Conservation (phyloP, 257 asterid genomes). For the Paulownia fortunei region DNA sequence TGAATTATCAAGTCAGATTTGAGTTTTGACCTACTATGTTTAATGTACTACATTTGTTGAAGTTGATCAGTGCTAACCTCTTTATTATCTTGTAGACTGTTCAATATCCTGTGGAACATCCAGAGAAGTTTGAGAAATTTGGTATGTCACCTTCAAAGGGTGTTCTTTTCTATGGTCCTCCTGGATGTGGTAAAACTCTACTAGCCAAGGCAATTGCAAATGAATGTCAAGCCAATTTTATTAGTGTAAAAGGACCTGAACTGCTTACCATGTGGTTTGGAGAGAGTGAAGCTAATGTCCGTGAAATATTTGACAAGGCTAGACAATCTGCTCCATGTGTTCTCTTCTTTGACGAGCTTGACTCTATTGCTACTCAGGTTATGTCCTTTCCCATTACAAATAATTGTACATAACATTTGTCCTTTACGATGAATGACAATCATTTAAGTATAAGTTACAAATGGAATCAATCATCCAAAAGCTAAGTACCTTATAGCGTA, state of each 20-base stretch:
- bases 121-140: constrained; percentile 72
- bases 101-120: constrained; percentile 75
- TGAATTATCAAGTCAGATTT: constrained; percentile 19
- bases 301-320: constrained; percentile 73
- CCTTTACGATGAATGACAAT: neutral
- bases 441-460: neutral
- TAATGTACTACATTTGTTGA: constrained; percentile 3
- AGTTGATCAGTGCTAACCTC: constrained; percentile 15
- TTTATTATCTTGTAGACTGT: constrained; percentile 51
- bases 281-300: constrained; percentile 79
- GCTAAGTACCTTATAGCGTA: neutral
- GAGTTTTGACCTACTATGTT: neutral
- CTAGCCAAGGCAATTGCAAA: constrained; percentile 76
- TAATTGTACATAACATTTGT: neutral
- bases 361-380: constrained; percentile 75
- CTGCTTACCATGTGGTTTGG: constrained; percentile 79
- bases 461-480: neutral
- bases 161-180: constrained; percentile 72
- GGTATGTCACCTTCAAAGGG: constrained; percentile 81
- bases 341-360: constrained; percentile 73
- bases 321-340: constrained; percentile 74
- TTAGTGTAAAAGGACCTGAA: constrained; percentile 71
- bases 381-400: constrained; percentile 10
- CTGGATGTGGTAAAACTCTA: constrained; percentile 73
- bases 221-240: constrained; percentile 71